phyloP scores from a whole-genome alignment of 345 rosid genomes.

The Balakata baccata region DNA sequence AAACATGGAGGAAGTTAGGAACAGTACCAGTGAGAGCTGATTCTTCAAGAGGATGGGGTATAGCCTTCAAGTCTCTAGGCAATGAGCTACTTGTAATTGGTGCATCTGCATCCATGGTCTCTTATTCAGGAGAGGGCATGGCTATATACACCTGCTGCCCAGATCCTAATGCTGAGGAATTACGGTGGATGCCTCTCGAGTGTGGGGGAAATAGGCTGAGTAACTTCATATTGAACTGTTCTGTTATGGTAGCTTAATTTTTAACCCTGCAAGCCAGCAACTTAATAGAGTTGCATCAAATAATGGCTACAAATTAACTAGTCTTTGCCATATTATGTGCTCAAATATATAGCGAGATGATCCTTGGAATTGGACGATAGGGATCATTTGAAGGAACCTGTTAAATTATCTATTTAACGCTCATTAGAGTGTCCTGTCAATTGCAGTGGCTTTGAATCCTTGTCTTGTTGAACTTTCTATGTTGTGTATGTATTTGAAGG shows the following conservation, averaged over 20 bases:
- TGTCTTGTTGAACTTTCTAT: not conserved
- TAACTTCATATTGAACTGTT: conserved; percentile 75
- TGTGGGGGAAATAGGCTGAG: conserved; percentile 51
- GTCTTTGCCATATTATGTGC: not conserved
- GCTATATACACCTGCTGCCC: conserved; percentile 74
- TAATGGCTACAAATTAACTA: conserved; percentile 15
- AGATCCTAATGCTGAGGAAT: conserved; percentile 24
- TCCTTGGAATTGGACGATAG: conserved; percentile 6
- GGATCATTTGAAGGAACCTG: conserved; percentile 8
- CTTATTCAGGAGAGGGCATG: conserved; percentile 46
- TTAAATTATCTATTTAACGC: conserved; percentile 3
- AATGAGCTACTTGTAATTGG: conserved; percentile 78
- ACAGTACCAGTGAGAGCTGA: conserved; percentile 72
- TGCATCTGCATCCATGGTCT: conserved; percentile 36
- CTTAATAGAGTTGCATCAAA: conserved; percentile 11
- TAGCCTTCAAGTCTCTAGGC: conserved; percentile 89
- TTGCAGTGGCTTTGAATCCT: conserved; percentile 1
- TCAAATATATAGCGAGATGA: too few species aligned
- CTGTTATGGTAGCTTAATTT: conserved; percentile 67
- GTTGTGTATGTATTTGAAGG: not conserved
- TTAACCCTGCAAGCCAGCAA: conserved; percentile 5
- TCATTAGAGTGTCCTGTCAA: not conserved
- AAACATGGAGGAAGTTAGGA: conserved; percentile 72
- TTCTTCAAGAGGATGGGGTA: conserved; percentile 76
- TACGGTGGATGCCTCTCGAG: conserved; percentile 63